phyloP scores from a whole-genome alignment of 176 grass and related monocot species.

The Carex pumila region DNA sequence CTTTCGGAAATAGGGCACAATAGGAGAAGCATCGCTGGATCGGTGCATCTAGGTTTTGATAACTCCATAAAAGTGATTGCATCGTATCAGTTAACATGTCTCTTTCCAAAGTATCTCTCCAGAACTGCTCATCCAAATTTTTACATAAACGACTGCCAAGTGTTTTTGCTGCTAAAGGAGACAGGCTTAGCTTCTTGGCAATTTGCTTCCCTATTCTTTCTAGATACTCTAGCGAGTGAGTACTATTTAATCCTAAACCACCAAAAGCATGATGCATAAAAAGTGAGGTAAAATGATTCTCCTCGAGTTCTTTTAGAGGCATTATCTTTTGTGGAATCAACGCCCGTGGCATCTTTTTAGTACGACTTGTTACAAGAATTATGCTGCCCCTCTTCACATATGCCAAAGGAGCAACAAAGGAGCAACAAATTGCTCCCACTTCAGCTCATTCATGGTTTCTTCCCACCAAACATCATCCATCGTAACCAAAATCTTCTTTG shows the following conservation, averaged over 20 bases:
- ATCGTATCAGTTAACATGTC: neutral
- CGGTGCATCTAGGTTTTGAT: neutral
- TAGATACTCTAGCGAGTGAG: neutral
- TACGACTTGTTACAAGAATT: too few species aligned
- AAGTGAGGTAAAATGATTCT: too few species aligned
- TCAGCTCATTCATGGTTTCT: too few species aligned
- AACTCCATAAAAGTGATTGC: constrained; percentile 6
- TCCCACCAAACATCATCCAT: too few species aligned
- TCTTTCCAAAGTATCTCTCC: neutral
- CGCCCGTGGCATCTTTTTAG: too few species aligned
- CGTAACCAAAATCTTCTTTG: too few species aligned
- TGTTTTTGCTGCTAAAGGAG: constrained; percentile 4
- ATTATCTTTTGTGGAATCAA: too few species aligned
- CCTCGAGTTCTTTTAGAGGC: too few species aligned
- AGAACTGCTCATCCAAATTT: neutral
- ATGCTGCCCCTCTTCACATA: too few species aligned
- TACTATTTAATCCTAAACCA: neutral
- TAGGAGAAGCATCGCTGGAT: constrained; percentile 16
- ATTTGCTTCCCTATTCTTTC: neutral
- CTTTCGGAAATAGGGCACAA: neutral
- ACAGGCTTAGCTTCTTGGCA: neutral
- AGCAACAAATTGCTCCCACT: too few species aligned
- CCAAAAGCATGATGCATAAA: too few species aligned
- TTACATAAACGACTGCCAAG: neutral
- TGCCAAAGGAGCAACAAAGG: too few species aligned